Base-by-base conservation (phyloP, 805 yeast species). In the Gaillardinia entomophila region DNA sequence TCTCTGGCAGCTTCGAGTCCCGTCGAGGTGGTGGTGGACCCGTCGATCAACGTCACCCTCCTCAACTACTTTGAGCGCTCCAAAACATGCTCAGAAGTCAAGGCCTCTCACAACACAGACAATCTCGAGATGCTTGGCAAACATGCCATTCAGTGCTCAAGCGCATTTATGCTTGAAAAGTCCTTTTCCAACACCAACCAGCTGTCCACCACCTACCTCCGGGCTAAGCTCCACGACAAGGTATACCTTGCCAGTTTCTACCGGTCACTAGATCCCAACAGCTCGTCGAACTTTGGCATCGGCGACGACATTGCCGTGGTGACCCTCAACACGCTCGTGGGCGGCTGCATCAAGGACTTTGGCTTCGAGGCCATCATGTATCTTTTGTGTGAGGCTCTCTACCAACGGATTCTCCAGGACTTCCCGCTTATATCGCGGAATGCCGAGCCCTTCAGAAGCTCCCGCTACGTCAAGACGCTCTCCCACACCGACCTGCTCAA, bases 331-430 rank as follows among this genome's bases (percentile, higher is more conserved):
- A 73, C 78, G 24, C 49, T 81, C 16, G 49, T 83, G 14, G 94
- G 92, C 2, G 79, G 82, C 7, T 72, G 86, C 38, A 70, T 82
- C 24, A 79, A 77, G 40, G 95, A 85, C 54, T 85, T 79, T 60
- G 94, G 95, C 1, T 85, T 85, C 51, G 88, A 86, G 46, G 51
- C 69, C 3, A 67, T 79, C n/a, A 58, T 82, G 36, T 68, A 68
- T 37, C 79, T 83, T 3, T 53, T 86, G 17, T 73, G 84, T 40
- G 90, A 82, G 42, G 68, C 83, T 2, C 73, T 82, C 44, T 81
- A 79, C 49, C 77, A 72, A 33, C 57, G 73, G 18, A 65, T 83
- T 4, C 49, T 77, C 25, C 66, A 66, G 27, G 87, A 80, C 40
- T 82, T 79, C 48, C 90, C 92, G 7, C 53, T 82, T 34, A 65